Evolutionary conservation across 2,329 filamentous ascomycete species (phyloP).

Genomic region (Paraphoma sp.): DNA sequence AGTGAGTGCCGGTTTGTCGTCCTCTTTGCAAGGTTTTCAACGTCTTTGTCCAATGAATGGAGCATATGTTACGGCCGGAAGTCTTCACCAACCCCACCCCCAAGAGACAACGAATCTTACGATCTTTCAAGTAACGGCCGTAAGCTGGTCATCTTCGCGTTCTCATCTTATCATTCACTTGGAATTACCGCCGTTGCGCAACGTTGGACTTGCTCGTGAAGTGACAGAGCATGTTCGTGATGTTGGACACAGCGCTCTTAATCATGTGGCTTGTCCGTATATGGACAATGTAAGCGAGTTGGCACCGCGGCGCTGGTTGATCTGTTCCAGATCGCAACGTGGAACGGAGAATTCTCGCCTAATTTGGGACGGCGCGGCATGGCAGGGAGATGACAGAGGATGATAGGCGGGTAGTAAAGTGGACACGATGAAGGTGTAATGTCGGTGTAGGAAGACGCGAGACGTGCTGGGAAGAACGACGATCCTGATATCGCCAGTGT

Average conservation of each 20-base stretch:
- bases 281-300: conserved; percentile 15
- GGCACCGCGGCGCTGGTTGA: background rate
- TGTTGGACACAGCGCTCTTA: background rate
- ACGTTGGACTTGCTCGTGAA: conserved; percentile 1
- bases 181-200: background rate
- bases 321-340: background rate
- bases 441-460: too few relatives aligned
- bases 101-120: background rate
- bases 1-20: background rate
- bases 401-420: background rate
- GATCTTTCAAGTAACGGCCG: background rate
- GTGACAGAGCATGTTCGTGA: background rate
- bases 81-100: background rate
- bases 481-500: background rate
- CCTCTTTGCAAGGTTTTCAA: background rate
- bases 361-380: background rate
- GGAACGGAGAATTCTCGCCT: background rate
- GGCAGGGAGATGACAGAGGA: background rate
- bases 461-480: background rate
- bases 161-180: background rate
- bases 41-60: background rate
- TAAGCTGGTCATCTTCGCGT: background rate
- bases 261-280: conserved; percentile 17
- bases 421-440: background rate
- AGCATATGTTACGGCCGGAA: conserved; percentile 7